Conservation (phyloP, 2,329 filamentous ascomycete genomes). For the Colletotrichum paranaense region DNA sequence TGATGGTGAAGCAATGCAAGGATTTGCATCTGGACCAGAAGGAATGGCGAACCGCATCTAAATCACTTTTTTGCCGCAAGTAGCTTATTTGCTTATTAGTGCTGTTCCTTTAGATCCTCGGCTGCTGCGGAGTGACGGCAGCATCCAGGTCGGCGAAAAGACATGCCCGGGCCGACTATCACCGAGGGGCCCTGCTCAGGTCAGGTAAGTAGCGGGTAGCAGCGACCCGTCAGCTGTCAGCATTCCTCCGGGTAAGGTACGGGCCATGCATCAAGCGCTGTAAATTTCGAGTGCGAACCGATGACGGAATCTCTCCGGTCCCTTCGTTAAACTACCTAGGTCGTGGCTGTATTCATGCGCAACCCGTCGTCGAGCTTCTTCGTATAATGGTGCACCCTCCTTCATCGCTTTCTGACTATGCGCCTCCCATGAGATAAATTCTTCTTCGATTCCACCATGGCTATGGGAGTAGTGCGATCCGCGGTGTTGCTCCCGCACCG, state of each 20-base stretch:
- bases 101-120: neutral
- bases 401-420: constrained; percentile 28
- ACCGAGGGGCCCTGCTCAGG: constrained; percentile 7
- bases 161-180: constrained; percentile 26
- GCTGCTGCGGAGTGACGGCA: neutral
- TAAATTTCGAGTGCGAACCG: constrained; percentile 28
- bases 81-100: too few relatives aligned
- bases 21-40: neutral
- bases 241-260: neutral
- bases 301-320: constrained; percentile 25
- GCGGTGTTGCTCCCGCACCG: constrained; percentile 59
- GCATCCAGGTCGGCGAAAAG: constrained; percentile 9
- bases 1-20: neutral
- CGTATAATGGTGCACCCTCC: constrained; percentile 29
- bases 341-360: constrained; percentile 9
- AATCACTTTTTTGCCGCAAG: too few relatives aligned
- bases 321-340: neutral
- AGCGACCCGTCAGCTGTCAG: constrained; percentile 1
- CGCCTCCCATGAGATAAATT: constrained; percentile 33
- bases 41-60: neutral
- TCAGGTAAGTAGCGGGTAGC: neutral
- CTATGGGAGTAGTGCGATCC: constrained; percentile 60
- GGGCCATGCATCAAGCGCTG: neutral
- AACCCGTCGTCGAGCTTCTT: neutral
- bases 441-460: constrained; percentile 23